Percentiles rank a stretch among this genome's conserved stretches.
These are phyloP conservation scores for Ceriops tagal DNA, from an alignment of 345 rosid species.

Conservation along the genomic window DNA sequence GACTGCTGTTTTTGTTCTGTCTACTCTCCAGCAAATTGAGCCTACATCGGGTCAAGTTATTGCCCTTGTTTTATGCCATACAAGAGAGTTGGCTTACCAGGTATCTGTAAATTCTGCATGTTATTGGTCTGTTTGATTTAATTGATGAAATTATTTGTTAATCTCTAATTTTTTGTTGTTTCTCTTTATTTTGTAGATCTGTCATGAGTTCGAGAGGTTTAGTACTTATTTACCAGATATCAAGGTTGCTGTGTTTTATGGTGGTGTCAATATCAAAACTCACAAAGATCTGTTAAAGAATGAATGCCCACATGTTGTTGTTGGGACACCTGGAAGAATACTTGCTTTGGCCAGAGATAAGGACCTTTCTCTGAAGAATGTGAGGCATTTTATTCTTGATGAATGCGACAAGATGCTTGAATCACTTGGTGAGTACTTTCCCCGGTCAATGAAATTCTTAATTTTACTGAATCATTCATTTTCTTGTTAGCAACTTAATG, in stretches of 20 bases:
- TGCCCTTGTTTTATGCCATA: slow-evolving; percentile 90
- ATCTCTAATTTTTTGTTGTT: background rate
- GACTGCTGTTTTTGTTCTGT: slow-evolving; percentile 93
- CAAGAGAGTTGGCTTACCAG: slow-evolving; percentile 98
- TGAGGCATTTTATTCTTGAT: slow-evolving; percentile 97
- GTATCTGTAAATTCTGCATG: slow-evolving; percentile 22
- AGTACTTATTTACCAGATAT: slow-evolving; percentile 86
- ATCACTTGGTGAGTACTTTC: slow-evolving; percentile 66
- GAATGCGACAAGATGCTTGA: slow-evolving; percentile 99
- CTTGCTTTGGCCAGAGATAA: slow-evolving; percentile 86
- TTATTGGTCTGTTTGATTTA: background rate
- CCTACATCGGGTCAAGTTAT: slow-evolving; percentile 87
- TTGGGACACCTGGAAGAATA: slow-evolving; percentile 96
- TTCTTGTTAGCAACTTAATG: background rate
- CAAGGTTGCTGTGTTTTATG: slow-evolving; percentile 93
- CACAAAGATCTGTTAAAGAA: slow-evolving; percentile 92
- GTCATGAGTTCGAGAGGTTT: slow-evolving; percentile 96
- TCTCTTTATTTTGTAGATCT: slow-evolving; percentile 46
- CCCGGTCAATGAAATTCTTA: background rate
- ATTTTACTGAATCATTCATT: background rate
- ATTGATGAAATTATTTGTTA: background rate
- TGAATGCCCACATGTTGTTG: slow-evolving; percentile 98
- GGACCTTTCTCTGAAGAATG: slow-evolving; percentile 95
- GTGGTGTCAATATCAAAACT: slow-evolving; percentile 84
- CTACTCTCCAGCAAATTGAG: slow-evolving; percentile 88